Conservation (phyloP, 2,329 filamentous ascomycete species). For the Ophiostoma himal-ulmi region DNA sequence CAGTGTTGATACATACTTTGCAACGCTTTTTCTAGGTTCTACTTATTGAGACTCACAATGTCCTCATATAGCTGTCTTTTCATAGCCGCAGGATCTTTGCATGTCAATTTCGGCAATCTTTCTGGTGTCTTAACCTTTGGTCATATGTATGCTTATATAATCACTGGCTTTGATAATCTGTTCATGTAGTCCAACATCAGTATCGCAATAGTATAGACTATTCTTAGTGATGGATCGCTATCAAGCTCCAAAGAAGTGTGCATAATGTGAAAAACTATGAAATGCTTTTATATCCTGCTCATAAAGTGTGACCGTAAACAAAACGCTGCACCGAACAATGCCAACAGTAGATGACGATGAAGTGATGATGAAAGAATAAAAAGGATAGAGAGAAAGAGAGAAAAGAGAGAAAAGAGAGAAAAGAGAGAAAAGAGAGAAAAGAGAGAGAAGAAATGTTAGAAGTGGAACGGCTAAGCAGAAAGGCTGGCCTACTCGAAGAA, state of each 20-base stretch:
- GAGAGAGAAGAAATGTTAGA: neutral
- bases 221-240: neutral
- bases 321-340: constrained; percentile 9
- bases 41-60: no score
- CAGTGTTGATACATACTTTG: neutral
- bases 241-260: neutral
- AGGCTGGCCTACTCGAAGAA: constrained; percentile 49
- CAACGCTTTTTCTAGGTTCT: neutral
- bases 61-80: no score
- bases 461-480: neutral
- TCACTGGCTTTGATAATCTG: neutral
- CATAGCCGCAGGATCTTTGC: no score
- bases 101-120: no score
- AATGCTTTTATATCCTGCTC: constrained; percentile 5
- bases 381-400: neutral
- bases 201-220: neutral
- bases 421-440: neutral
- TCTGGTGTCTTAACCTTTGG: no score
- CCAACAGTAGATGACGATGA: neutral
- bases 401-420: neutral
- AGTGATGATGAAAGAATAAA: neutral
- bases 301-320: constrained; percentile 10
- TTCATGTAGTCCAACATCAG: neutral
- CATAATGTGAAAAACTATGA: neutral
- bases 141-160: neutral